Conservation (phyloP, 2,329 filamentous ascomycete genomes). For the Grosmannia serpens region DNA sequence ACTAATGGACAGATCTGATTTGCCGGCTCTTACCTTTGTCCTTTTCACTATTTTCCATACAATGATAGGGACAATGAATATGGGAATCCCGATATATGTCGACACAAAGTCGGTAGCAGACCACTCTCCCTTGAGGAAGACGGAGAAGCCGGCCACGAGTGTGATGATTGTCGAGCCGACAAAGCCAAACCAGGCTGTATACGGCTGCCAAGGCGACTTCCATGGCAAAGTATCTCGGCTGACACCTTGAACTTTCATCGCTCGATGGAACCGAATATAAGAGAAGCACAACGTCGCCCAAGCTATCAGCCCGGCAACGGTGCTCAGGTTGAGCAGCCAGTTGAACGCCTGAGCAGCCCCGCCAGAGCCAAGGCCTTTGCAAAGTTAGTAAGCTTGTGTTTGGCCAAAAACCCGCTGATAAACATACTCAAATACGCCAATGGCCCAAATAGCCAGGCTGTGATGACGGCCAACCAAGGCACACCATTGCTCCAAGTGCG, state of each 20-base stretch:
- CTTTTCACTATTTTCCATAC: constrained; percentile 26
- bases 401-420: constrained; percentile 14
- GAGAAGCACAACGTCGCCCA: constrained; percentile 56
- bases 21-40: constrained; percentile 19
- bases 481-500: constrained; percentile 36
- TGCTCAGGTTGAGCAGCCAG: constrained; percentile 25
- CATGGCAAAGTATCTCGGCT: constrained; percentile 46
- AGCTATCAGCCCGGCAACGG: constrained; percentile 57
- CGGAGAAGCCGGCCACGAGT: constrained; percentile 17
- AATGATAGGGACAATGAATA: constrained; percentile 28
- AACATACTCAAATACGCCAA: constrained; percentile 54
- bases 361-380: constrained; percentile 30
- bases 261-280: constrained; percentile 57
- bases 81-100: constrained; percentile 28
- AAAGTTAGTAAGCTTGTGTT: not conserved
- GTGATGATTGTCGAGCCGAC: constrained; percentile 10
- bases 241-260: constrained; percentile 51
- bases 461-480: constrained; percentile 45
- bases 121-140: constrained; percentile 15
- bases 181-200: constrained; percentile 1
- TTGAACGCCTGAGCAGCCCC: constrained; percentile 28
- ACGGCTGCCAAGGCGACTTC: not conserved
- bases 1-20: not conserved
- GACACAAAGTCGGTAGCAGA: constrained; percentile 23
- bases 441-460: constrained; percentile 46